A percentile compares a stretch with the other conserved stretches of the same genome.
These are phyloP conservation scores for Candida frijolesensis DNA, from an alignment of 1,139 yeast genomes.

Conservation along the genomic window DNA sequence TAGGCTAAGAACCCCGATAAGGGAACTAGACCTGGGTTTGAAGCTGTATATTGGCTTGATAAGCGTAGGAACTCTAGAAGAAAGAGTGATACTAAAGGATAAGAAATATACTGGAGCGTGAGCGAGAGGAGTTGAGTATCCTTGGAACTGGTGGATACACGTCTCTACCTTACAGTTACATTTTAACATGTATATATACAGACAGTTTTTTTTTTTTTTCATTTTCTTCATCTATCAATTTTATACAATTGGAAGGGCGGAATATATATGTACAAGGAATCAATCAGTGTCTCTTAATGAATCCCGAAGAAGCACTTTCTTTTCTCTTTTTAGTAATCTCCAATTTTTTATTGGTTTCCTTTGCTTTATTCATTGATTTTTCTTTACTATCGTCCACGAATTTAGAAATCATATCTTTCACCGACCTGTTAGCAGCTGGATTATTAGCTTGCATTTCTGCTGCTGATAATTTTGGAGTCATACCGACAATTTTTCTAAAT, in stretches of 20 bases:
- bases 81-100: too few relatives aligned
- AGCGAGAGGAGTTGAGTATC: too few relatives aligned
- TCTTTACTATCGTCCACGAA: conserved; percentile 35
- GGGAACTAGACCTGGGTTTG: too few relatives aligned
- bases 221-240: background rate
- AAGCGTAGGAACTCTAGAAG: too few relatives aligned
- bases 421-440: conserved; percentile 16
- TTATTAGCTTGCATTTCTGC: conserved; percentile 26
- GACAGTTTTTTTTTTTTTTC: background rate
- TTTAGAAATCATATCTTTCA: conserved; percentile 43
- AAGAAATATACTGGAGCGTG: too few relatives aligned
- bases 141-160: too few relatives aligned
- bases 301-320: conserved; percentile 33
- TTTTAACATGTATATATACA: too few relatives aligned
- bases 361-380: conserved; percentile 36
- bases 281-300: conserved; percentile 42
- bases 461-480: conserved; percentile 55
- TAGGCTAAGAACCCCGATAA: too few relatives aligned
- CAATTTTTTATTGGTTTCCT: conserved; percentile 39
- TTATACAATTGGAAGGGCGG: background rate
- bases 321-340: conserved; percentile 44
- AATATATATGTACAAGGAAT: background rate
- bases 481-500: conserved; percentile 60
- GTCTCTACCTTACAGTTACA: too few relatives aligned
- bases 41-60: too few relatives aligned